These are phyloP conservation scores for Pholiota conissans DNA, from an alignment of 768 basidiomycete species.

Conservation along the genomic window DNA sequence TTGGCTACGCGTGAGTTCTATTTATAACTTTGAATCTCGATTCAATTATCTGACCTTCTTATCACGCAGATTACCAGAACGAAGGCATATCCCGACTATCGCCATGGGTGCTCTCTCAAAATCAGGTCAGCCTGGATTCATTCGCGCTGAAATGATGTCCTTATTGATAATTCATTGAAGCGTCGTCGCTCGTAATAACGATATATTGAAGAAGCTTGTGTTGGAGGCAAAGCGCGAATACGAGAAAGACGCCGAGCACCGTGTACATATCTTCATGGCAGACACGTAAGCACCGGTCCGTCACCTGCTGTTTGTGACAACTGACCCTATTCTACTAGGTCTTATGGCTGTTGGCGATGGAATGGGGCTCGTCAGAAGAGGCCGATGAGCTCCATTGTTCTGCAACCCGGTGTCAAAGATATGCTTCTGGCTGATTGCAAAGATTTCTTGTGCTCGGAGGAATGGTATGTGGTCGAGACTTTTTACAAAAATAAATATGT, in stretches of 20 bases:
- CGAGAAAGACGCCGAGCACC: conserved; percentile 88
- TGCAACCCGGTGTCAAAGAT: conserved; percentile 87
- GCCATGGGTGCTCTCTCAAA: conserved; percentile 72
- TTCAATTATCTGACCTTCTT: neutral
- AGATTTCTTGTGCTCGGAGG: conserved; percentile 81
- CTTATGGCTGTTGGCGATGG: conserved; percentile 83
- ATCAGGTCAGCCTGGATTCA: conserved; percentile 57
- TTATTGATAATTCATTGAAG: conserved; percentile 34
- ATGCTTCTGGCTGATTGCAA: conserved; percentile 88
- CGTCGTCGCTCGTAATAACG: conserved; percentile 86
- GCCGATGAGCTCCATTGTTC: conserved; percentile 90
- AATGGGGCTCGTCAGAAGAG: conserved; percentile 87
- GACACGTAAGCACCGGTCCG: conserved; percentile 65
- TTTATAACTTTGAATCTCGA: neutral
- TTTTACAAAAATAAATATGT: conserved; percentile 13
- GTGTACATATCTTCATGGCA: conserved; percentile 86
- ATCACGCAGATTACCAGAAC: conserved; percentile 70
- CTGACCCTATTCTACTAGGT: conserved; percentile 35
- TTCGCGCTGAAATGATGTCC: conserved; percentile 6
- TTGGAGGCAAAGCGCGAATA: conserved; percentile 87
- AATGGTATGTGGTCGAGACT: conserved; percentile 58
- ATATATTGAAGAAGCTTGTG: conserved; percentile 84
- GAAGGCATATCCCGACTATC: conserved; percentile 74
- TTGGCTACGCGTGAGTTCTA: conserved; percentile 66
- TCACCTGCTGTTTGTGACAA: conserved; percentile 10